These are phyloP conservation scores for Peronosclerospora sorghi DNA, from an alignment of 352 stramenopile species.

Conservation along the genomic window DNA sequence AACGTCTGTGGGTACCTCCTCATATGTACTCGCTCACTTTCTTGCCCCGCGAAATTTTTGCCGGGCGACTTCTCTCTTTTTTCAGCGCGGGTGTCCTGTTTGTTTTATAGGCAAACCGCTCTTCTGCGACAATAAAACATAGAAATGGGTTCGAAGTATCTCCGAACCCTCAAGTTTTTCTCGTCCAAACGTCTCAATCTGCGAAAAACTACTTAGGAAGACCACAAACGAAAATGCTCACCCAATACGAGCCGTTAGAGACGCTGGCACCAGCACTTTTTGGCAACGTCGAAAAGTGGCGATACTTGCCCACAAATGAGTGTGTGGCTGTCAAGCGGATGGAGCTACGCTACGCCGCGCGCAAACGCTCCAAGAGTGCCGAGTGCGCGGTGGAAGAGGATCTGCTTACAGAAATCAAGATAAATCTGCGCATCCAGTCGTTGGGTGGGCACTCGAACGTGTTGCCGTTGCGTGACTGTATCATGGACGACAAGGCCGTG, in stretches of 20 bases:
- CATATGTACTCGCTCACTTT: too few species aligned
- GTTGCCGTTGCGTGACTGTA: conserved; percentile 49
- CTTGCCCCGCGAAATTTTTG: too few species aligned
- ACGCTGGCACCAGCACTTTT: conserved; percentile 63
- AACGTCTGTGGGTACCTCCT: too few species aligned
- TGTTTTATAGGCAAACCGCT: neutral
- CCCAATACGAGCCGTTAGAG: conserved; percentile 45
- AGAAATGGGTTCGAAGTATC: too few species aligned
- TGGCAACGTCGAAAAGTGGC: conserved; percentile 55
- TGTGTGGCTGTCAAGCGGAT: conserved; percentile 74
- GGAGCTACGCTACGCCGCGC: conserved; percentile 42
- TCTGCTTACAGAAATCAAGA: conserved; percentile 54
- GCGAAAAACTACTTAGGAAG: conserved; percentile 2
- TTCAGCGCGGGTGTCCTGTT: too few species aligned
- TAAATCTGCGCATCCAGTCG: conserved; percentile 44
- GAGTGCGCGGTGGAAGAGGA: conserved; percentile 51
- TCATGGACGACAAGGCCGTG: conserved; percentile 48
- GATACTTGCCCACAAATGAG: conserved; percentile 34
- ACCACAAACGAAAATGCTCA: conserved; percentile 6
- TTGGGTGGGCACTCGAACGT: conserved; percentile 64
- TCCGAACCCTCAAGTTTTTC: neutral
- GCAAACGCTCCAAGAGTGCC: conserved; percentile 37
- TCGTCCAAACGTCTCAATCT: conserved; percentile 4
- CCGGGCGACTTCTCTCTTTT: too few species aligned
- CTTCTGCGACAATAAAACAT: neutral